Base-by-base conservation (phyloP, 371 early-diverging fungal species). In the Mortierella polycephala region DNA sequence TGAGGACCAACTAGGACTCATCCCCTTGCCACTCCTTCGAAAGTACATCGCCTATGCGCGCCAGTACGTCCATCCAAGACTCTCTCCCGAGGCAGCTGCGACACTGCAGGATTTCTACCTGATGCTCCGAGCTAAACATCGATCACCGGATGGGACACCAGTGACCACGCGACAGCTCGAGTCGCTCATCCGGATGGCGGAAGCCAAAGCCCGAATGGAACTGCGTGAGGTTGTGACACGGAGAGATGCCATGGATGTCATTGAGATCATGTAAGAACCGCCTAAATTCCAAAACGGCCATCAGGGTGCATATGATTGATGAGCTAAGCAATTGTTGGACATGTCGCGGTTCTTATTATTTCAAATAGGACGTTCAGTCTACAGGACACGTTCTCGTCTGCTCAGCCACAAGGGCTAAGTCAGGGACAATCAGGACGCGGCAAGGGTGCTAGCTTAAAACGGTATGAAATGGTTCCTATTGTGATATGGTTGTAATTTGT, bases 131-230 rank as follows among this genome's bases (percentile, higher is more conserved):
- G 81, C 83, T 61, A 87, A 86, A 82, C 89, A 91, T 86, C 85
- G 93, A 58, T 86, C 89, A 47, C 71, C 87, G 59, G 88, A 93
- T 83, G 75, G 90, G 11, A 81, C 85, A 14, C 98, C 99, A 11
- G 89, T 99, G 62, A 99, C 99, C n/a, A 95, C 99, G 9, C 92
- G 99, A 82, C 95, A 99, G 41, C 89, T 99, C 40, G 99, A 99
- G 83, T 98, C 99, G 0, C 86, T 99, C 57, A 98, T 99, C 77
- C 94, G 99, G 74, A 86, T 99, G 71, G 88, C 98, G 1, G 97
- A 99, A 30, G 99, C 99, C 4, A 95, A 97, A 83, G 99, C 99
- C 30, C 99, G 99, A 81, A 88, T 93, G 60, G 89, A 99, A 57
- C 83, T 99, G 63, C 91, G 95, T 44, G 81, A 87, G 18, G 82